Conservation (phyloP, 2,329 filamentous ascomycete genomes). For the Aspergillus amoenus region DNA sequence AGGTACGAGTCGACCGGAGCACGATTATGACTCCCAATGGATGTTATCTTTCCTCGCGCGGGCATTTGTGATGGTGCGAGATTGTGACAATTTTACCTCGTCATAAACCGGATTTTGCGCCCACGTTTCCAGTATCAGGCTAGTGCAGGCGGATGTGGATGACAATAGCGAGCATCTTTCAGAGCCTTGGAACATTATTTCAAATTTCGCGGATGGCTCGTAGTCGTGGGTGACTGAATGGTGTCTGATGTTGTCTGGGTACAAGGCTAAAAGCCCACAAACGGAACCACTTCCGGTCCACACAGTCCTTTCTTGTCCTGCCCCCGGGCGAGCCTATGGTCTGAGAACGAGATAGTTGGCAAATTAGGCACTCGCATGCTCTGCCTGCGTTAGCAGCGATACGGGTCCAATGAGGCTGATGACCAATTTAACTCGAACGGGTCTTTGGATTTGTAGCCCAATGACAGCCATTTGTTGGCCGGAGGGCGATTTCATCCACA, state of each 20-base stretch:
- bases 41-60: too few species aligned
- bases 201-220: not conserved
- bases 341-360: not conserved
- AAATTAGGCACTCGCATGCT: not conserved
- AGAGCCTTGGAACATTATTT: not conserved
- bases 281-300: not conserved
- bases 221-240: not conserved
- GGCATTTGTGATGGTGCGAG: too few species aligned
- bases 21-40: too few species aligned
- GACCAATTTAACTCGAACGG: conserved; percentile 3
- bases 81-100: not conserved
- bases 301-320: not conserved
- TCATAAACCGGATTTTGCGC: not conserved
- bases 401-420: conserved; percentile 14
- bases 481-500: not conserved
- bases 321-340: too few species aligned
- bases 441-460: not conserved
- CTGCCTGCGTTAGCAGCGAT: conserved; percentile 3
- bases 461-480: not conserved
- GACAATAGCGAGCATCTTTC: not conserved
- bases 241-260: not conserved
- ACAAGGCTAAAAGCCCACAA: not conserved
- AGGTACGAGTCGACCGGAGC: not conserved
- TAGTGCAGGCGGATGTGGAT: not conserved
- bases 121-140: not conserved